Evolutionary conservation across 2,329 filamentous ascomycete genomes (phyloP), one percentile per base, ranked within the genome.

Genomic region (Colletotrichum filicis): DNA sequence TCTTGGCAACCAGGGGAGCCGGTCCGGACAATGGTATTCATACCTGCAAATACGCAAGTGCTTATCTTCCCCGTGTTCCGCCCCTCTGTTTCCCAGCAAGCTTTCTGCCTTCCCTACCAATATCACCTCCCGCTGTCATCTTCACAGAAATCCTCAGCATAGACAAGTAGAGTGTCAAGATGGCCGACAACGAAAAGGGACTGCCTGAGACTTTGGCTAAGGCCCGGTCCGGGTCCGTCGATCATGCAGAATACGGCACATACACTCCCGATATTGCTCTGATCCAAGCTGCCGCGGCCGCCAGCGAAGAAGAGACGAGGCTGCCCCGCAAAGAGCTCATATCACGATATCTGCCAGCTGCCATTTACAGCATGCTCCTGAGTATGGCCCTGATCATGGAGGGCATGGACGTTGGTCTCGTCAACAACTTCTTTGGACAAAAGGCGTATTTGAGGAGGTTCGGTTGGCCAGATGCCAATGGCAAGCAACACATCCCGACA

Each of bases 401-500:
- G 71, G 78, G 78, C 42, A 78, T 84, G 75, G 83, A 85, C 71
- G 80, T 82, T 14, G 82, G 81, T 42, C 76, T 85, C 4, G 79
- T 85, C 72, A 81, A 81, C 58, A 83, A 83, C 61, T 82, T 85
- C 74, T 84, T 81, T 68, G 81, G 76, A 7, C 82, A 82, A 70
- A 75, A 28, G 11, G 80, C 57, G 75, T 83, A 76, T 69, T 66
- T 66, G 4, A 75, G 63, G 59, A 80, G 72, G 3, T 87, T 84
- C 49, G 84, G 84, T 3, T 78, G 79, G 68, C 76, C 77, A 1
- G 74, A 79, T 22, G 67, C 74, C 6, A 72, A 84, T 55, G 83
- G 82, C n/a, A 72, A 78, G 1, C 83, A 83, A 66, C 80, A 86
- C 60, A 80, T 89, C 30, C 80, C 83, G 2, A 80, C 84, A 0